These are phyloP conservation scores for Coemansia sp. DNA, from an alignment of 192 early-diverging fungal genomes.

Conservation along the genomic window DNA sequence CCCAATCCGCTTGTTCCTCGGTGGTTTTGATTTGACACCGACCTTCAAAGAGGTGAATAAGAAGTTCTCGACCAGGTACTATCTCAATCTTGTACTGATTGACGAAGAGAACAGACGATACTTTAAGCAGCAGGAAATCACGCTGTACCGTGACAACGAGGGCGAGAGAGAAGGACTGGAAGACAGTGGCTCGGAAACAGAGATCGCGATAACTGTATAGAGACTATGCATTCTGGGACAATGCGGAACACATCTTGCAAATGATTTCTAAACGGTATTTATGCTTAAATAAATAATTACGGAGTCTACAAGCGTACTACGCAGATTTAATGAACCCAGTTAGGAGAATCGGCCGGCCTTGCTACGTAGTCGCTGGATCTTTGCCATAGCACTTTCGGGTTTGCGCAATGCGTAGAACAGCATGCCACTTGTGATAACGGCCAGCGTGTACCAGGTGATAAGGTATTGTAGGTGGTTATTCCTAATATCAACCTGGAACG, in stretches of 20 bases:
- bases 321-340: not conserved
- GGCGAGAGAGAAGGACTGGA: conserved; percentile 19
- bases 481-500: conserved; percentile 70
- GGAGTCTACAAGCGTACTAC: not conserved
- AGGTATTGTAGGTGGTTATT: conserved; percentile 89
- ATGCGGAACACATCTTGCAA: not conserved
- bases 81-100: conserved; percentile 95
- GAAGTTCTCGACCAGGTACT: conserved; percentile 98
- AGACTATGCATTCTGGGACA: not conserved
- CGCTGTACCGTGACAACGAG: conserved; percentile 68
- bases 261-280: too few relatives aligned
- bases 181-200: not conserved
- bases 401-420: conserved; percentile 63
- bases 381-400: conserved; percentile 44
- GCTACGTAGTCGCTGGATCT: conserved; percentile 42
- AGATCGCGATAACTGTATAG: not conserved
- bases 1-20: conserved; percentile 95
- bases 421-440: conserved; percentile 69
- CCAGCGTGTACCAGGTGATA: conserved; percentile 84
- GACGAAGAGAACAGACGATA: conserved; percentile 99
- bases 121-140: conserved; percentile 99
- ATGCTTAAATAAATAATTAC: not conserved
- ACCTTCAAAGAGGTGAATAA: conserved; percentile 99
- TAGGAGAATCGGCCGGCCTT: conserved; percentile 23
- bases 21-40: conserved; percentile 98